Evolutionary conservation across 805 yeast genomes (phyloP).

Genomic region (Ogataea neopini): DNA sequence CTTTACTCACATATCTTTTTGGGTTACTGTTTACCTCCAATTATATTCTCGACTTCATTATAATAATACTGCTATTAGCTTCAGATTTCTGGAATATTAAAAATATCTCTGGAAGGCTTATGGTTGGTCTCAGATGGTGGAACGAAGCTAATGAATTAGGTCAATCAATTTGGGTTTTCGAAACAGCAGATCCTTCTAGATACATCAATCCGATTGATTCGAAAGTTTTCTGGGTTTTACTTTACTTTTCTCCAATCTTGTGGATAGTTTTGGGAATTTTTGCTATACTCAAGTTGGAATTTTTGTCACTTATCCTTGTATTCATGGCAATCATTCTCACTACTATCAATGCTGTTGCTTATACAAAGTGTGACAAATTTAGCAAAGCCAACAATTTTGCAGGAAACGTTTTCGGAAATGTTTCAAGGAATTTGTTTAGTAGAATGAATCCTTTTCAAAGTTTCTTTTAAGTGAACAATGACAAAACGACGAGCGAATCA

Average conservation of each 20-base stretch:
- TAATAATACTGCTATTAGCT: conserved; percentile 72
- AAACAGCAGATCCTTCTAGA: conserved; percentile 72
- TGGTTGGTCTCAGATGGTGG: conserved; percentile 98
- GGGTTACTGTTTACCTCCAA: conserved; percentile 68
- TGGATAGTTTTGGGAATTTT: conserved; percentile 78
- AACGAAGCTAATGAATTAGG: conserved; percentile 73
- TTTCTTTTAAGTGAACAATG: conserved; percentile 13
- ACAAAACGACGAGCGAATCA: background rate
- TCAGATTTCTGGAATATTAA: conserved; percentile 95
- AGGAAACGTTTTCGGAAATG: conserved; percentile 52
- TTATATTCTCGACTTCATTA: conserved; percentile 75
- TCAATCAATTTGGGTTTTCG: conserved; percentile 83
- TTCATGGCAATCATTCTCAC: conserved; percentile 71
- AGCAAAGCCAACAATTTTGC: conserved; percentile 78
- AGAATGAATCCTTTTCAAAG: conserved; percentile 45
- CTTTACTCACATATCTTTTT: conserved; percentile 65
- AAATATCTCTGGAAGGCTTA: conserved; percentile 83
- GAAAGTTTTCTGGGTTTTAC: conserved; percentile 79
- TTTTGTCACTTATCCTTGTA: conserved; percentile 64
- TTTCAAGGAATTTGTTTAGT: conserved; percentile 44
- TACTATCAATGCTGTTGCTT: conserved; percentile 83
- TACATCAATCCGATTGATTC: conserved; percentile 90
- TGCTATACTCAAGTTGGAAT: conserved; percentile 76
- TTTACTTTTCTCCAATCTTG: conserved; percentile 71
- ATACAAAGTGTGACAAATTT: conserved; percentile 89